phyloP scores from a whole-genome alignment of 176 grass and related monocot species.

The Musa schizocarpa region DNA sequence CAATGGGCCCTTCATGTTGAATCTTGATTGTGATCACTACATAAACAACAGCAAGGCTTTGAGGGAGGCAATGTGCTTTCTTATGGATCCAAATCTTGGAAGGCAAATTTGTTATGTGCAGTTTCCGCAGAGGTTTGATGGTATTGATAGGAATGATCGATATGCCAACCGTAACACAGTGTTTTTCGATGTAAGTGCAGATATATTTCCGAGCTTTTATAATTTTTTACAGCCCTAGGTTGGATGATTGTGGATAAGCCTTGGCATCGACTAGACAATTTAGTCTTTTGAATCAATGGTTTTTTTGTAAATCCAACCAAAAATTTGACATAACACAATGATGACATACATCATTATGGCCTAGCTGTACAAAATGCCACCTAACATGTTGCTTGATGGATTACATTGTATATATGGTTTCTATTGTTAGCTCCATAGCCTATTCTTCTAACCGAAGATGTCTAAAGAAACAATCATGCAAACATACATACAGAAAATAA shows the following conservation, averaged over 20 bases:
- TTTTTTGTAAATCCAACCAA: neutral
- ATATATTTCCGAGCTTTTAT: neutral
- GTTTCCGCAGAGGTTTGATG: constrained; percentile 93
- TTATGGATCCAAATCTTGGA: constrained; percentile 98
- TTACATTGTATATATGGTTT: no score
- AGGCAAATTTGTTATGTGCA: constrained; percentile 86
- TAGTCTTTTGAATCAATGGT: neutral
- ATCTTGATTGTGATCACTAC: constrained; percentile 99
- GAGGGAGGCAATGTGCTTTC: constrained; percentile 96
- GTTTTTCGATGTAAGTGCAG: constrained; percentile 87
- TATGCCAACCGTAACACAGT: constrained; percentile 96
- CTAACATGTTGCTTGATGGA: neutral
- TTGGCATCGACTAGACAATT: neutral
- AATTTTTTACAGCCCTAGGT: neutral
- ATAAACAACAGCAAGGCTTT: constrained; percentile 97
- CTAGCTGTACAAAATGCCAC: neutral
- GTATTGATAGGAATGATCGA: constrained; percentile 91
- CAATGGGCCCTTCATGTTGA: constrained; percentile 92
- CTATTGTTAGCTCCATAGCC: neutral
- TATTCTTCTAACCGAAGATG: neutral
- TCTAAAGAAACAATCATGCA: neutral
- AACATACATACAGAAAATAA: neutral
- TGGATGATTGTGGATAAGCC: neutral
- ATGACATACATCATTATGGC: neutral
- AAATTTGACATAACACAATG: neutral